Conservation (phyloP, 176 grass and related monocot genomes). For the Carex littledalei region DNA sequence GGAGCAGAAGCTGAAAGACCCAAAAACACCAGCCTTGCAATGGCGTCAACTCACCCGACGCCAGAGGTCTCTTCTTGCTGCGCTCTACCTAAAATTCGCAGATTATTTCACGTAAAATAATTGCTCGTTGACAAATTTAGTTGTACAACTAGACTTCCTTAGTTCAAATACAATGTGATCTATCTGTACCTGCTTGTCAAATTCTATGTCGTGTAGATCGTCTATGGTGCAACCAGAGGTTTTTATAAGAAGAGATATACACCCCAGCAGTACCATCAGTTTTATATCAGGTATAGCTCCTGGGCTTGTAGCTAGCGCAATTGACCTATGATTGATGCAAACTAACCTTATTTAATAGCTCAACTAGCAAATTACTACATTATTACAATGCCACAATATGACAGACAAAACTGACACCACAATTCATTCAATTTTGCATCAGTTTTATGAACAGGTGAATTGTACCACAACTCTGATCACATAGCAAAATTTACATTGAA, state of each 20-base stretch:
- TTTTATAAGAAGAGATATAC: not conserved
- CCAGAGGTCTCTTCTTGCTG: not conserved
- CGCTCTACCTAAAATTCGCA: not conserved
- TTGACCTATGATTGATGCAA: not conserved
- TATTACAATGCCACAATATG: too few species aligned
- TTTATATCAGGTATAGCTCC: not conserved
- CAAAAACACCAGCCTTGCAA: not conserved
- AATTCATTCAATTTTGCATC: not conserved
- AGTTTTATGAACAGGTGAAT: not conserved
- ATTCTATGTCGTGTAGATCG: not conserved
- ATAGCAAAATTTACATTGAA: not conserved
- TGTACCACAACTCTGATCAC: not conserved
- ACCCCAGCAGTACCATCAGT: not conserved
- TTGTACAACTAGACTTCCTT: not conserved
- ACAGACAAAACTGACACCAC: not conserved
- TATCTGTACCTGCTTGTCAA: not conserved
- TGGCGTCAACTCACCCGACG: not conserved
- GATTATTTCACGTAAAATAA: not conserved
- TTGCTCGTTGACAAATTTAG: not conserved
- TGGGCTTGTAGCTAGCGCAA: not conserved
- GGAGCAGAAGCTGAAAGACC: not conserved
- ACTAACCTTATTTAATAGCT: not conserved
- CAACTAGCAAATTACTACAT: not conserved
- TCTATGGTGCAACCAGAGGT: not conserved
- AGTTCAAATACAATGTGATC: not conserved